Conservation (phyloP, 2,329 filamentous ascomycete genomes). For the Aspergillus sp. region DNA sequence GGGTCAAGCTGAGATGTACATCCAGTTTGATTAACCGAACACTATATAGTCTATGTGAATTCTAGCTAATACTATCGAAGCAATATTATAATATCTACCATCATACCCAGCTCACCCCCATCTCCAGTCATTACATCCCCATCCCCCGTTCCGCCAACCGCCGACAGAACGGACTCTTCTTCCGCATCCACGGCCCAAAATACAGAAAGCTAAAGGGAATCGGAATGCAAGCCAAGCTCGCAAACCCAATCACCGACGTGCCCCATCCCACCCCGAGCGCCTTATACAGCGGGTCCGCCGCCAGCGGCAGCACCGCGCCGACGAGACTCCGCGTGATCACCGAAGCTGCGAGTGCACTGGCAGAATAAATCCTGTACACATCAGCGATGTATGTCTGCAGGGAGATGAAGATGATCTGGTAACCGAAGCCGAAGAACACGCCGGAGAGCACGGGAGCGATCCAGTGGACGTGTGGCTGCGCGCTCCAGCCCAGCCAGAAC, state of each 20-base stretch:
- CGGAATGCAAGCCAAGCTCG: constrained; percentile 36
- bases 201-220: constrained; percentile 42
- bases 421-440: constrained; percentile 61
- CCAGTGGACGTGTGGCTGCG: constrained; percentile 50
- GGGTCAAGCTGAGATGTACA: too few species aligned
- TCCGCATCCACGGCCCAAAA: constrained; percentile 26
- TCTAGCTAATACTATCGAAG: too few species aligned
- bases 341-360: constrained; percentile 55
- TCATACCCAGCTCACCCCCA: not conserved
- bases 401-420: constrained; percentile 63
- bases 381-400: constrained; percentile 65
- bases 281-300: constrained; percentile 37
- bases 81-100: not conserved
- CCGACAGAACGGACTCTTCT: constrained; percentile 31
- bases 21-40: too few species aligned
- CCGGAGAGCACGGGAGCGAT: constrained; percentile 60
- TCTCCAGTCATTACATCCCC: not conserved
- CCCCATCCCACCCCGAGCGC: constrained; percentile 42
- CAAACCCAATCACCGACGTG: constrained; percentile 41
- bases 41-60: too few species aligned
- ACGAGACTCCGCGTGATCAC: constrained; percentile 51
- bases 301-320: constrained; percentile 58
- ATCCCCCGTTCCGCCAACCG: constrained; percentile 21
- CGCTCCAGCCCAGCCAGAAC: constrained; percentile 62
- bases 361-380: constrained; percentile 66